phyloP scores from a whole-genome alignment of 768 basidiomycete species.

The Psilocybe cubensis region DNA sequence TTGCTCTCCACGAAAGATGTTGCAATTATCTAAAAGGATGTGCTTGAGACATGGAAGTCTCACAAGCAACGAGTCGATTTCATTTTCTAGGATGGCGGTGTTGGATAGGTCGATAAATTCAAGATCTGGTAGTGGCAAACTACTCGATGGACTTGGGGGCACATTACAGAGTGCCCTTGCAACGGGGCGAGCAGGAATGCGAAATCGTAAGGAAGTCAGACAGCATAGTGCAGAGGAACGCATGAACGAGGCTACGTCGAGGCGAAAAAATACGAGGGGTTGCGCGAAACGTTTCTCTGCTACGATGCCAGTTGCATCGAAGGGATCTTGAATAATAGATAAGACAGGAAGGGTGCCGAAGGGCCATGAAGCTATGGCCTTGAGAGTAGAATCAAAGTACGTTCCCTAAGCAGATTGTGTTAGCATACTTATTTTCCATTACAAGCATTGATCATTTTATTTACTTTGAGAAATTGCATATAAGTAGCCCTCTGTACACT shows the following conservation, averaged over 20 bases:
- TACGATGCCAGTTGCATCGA: slow-evolving; percentile 41
- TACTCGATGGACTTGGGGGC: slow-evolving; percentile 5
- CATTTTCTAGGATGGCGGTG: slow-evolving; percentile 54
- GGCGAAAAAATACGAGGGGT: slow-evolving; percentile 83
- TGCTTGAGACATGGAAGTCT: slow-evolving; percentile 58
- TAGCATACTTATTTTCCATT: neutral
- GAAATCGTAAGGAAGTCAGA: slow-evolving; percentile 63
- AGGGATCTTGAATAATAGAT: slow-evolving; percentile 71
- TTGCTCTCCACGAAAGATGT: slow-evolving; percentile 54
- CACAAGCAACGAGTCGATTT: slow-evolving; percentile 57
- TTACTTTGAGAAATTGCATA: slow-evolving; percentile 78
- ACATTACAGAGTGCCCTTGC: slow-evolving; percentile 41
- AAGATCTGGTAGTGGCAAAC: slow-evolving; percentile 45
- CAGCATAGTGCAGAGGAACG: slow-evolving; percentile 51
- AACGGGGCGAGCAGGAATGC: slow-evolving; percentile 71
- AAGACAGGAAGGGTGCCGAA: slow-evolving; percentile 41
- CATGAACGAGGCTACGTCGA: slow-evolving; percentile 55
- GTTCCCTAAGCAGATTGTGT: slow-evolving; percentile 51
- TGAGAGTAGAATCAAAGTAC: slow-evolving; percentile 80
- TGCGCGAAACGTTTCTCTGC: slow-evolving; percentile 65
- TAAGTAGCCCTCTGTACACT: slow-evolving; percentile 79
- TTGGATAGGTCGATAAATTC: slow-evolving; percentile 79
- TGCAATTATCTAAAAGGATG: slow-evolving; percentile 73
- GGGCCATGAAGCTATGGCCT: slow-evolving; percentile 69
- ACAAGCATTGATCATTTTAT: too few relatives aligned